Conservation (phyloP, 1,284 basidiomycete species). For the Erythrobasidium hasegawianum region DNA sequence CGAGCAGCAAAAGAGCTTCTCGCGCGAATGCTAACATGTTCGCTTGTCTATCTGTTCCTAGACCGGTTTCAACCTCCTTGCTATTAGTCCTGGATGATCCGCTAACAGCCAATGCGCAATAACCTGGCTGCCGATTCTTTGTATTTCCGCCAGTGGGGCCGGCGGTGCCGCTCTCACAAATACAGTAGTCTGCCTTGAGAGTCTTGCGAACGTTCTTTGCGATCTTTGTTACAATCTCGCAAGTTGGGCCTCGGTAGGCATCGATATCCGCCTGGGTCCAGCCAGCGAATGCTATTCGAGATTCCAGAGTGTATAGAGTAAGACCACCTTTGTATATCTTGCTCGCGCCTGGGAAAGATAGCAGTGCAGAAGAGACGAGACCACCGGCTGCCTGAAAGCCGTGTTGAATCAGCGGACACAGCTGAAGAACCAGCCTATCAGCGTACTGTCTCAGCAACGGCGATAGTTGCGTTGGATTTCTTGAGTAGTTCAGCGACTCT, state of each 20-base stretch:
- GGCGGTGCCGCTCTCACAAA: conserved; percentile 34
- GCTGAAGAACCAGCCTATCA: not conserved
- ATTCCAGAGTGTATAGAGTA: conserved; percentile 29
- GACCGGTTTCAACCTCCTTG: conserved; percentile 16
- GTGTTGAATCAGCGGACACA: too few species aligned
- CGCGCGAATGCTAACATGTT: conserved; percentile 35
- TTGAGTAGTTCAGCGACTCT: conserved; percentile 20
- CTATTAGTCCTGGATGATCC: not conserved
- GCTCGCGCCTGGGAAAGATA: conserved; percentile 32
- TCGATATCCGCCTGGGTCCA: conserved; percentile 33
- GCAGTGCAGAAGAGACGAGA: conserved; percentile 22
- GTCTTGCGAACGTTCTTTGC: conserved; percentile 16
- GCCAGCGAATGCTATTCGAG: conserved; percentile 30
- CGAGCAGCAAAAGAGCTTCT: conserved; percentile 8
- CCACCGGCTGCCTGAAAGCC: conserved; percentile 26
- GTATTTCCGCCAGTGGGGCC: conserved; percentile 29
- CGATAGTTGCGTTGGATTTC: conserved; percentile 4
- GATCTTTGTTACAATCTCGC: conserved; percentile 24
- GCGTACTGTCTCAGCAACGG: conserved; percentile 31
- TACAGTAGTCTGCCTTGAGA: conserved; percentile 28
- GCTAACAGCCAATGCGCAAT: conserved; percentile 30
- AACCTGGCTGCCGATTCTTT: conserved; percentile 31
- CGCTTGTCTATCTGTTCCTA: conserved; percentile 13
- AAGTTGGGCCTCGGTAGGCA: conserved; percentile 32
- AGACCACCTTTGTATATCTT: conserved; percentile 32